These are phyloP conservation scores for Puccinia horiana DNA, from an alignment of 1,284 basidiomycete genomes.

Conservation along the genomic window DNA sequence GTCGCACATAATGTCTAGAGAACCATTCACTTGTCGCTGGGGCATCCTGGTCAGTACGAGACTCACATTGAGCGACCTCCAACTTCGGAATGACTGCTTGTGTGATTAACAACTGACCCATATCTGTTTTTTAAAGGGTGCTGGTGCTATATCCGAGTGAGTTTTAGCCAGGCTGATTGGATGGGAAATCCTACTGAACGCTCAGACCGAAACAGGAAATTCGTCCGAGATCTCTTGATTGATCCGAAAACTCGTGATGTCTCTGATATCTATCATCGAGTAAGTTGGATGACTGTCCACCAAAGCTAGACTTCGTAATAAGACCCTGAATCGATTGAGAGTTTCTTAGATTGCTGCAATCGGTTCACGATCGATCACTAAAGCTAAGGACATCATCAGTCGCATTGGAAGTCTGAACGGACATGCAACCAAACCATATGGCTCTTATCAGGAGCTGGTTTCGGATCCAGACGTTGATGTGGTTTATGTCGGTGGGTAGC, in stretches of 20 bases:
- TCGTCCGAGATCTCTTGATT: slow-evolving; percentile 59
- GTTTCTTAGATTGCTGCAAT: slow-evolving; percentile 67
- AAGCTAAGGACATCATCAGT: slow-evolving; percentile 72
- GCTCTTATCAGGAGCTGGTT: slow-evolving; percentile 75
- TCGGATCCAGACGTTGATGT: slow-evolving; percentile 66
- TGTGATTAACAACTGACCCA: background rate
- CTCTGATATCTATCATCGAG: slow-evolving; percentile 71
- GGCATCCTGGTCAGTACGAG: slow-evolving; percentile 31
- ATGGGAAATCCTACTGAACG: background rate
- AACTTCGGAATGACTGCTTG: background rate
- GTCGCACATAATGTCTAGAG: background rate
- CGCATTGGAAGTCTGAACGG: slow-evolving; percentile 13
- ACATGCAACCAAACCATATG: slow-evolving; percentile 65
- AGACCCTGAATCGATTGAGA: background rate
- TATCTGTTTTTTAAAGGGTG: background rate
- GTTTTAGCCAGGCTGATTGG: background rate
- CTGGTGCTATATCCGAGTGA: slow-evolving; percentile 25
- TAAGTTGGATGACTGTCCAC: background rate
- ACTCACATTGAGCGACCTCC: background rate
- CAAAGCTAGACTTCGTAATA: background rate
- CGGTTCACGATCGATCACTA: slow-evolving; percentile 69
- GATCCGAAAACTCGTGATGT: slow-evolving; percentile 64
- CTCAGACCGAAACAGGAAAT: slow-evolving; percentile 51
- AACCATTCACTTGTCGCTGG: slow-evolving; percentile 18
- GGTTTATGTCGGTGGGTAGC: slow-evolving; percentile 61